phyloP scores from a whole-genome alignment of 352 stramenopile genomes.

The Globisporangium megalacanthum region DNA sequence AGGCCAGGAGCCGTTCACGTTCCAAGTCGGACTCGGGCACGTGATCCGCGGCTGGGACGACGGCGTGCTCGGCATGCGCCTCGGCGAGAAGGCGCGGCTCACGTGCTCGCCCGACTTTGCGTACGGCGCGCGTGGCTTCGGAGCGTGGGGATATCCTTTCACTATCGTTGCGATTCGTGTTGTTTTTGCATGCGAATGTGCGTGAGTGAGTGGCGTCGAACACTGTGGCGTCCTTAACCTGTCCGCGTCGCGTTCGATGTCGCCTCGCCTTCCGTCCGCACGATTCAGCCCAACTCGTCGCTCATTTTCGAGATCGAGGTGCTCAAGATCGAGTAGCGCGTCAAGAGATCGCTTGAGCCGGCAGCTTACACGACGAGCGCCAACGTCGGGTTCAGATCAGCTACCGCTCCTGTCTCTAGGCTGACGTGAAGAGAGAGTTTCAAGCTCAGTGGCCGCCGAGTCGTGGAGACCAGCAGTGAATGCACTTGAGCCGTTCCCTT shows the following conservation, averaged over 20 bases:
- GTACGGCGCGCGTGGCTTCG: conserved; percentile 91
- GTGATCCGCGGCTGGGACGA: conserved; percentile 97
- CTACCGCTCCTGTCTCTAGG: no score
- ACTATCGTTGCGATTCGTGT: background rate
- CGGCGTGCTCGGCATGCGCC: conserved; percentile 76
- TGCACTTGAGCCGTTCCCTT: no score
- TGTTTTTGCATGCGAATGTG: background rate
- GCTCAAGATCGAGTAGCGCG: conserved; percentile 59
- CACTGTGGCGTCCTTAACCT: background rate
- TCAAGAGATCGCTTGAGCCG: background rate
- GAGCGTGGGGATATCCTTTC: conserved; percentile 89
- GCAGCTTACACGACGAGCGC: background rate
- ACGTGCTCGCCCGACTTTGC: conserved; percentile 94
- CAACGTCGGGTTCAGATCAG: background rate
- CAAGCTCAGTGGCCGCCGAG: no score
- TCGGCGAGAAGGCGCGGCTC: conserved; percentile 89
- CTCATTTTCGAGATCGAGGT: conserved; percentile 93
- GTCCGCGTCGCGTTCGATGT: no score
- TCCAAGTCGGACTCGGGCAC: conserved; percentile 87
- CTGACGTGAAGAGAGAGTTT: no score
- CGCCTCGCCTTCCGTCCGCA: conserved; percentile 17
- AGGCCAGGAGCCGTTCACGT: conserved; percentile 92
- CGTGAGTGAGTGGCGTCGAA: background rate
- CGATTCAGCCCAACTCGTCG: conserved; percentile 90
- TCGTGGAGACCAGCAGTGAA: no score